phyloP scores from a whole-genome alignment of 2,329 filamentous ascomycete species.

The Penicillium psychrosexuale region DNA sequence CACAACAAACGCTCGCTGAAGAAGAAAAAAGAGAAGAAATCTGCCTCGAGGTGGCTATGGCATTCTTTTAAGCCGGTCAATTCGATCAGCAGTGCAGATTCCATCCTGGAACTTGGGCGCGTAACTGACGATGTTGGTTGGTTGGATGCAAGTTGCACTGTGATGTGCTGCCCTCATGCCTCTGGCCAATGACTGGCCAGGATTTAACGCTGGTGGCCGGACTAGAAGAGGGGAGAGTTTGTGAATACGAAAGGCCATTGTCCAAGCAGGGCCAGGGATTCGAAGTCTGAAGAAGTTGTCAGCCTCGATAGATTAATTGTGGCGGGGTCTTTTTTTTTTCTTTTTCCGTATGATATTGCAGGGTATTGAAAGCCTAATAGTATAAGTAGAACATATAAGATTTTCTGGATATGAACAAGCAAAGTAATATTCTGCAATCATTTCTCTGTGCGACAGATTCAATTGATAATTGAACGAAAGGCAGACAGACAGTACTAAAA shows the following conservation, averaged over 20 bases:
- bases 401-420: no score
- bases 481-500: no score
- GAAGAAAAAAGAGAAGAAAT: slow-evolving; percentile 47
- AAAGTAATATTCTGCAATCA: no score
- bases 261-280: neutral
- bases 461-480: no score
- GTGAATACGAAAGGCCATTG: neutral
- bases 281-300: neutral
- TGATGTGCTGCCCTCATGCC: slow-evolving; percentile 3
- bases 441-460: no score
- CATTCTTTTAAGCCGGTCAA: slow-evolving; percentile 23
- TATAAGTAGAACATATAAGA: no score
- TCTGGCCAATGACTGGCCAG: neutral
- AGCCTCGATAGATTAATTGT: neutral
- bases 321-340: neutral
- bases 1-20: slow-evolving; percentile 59
- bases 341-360: no score
- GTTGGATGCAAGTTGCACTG: slow-evolving; percentile 3
- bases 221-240: slow-evolving; percentile 4
- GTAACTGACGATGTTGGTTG: slow-evolving; percentile 11
- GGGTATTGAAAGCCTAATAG: no score
- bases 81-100: slow-evolving; percentile 17
- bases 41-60: slow-evolving; percentile 21
- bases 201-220: slow-evolving; percentile 5
- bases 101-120: slow-evolving; percentile 5